These are phyloP conservation scores for Microdochium bolleyi DNA, from an alignment of 2,329 filamentous ascomycete species.

Conservation along the genomic window DNA sequence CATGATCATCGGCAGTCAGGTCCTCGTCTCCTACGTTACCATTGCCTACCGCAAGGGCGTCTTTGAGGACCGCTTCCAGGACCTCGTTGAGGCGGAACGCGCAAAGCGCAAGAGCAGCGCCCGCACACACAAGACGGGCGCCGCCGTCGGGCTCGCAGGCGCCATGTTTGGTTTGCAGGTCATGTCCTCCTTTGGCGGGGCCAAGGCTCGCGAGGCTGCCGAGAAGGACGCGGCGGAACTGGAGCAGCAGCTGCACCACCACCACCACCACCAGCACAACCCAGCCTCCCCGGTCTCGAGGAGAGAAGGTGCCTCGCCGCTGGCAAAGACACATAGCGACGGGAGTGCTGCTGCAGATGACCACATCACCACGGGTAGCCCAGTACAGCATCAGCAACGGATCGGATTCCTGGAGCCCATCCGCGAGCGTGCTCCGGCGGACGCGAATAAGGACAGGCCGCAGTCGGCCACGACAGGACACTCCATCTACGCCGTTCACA, in stretches of 20 bases:
- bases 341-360: neutral
- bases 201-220: slow-evolving; percentile 5
- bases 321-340: neutral
- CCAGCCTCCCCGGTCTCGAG: neutral
- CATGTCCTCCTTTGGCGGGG: slow-evolving; percentile 16
- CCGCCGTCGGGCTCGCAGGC: slow-evolving; percentile 14
- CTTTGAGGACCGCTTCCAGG: slow-evolving; percentile 53
- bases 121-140: slow-evolving; percentile 9
- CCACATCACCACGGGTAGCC: slow-evolving; percentile 1
- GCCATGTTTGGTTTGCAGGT: slow-evolving; percentile 18
- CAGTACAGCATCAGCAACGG: slow-evolving; percentile 7
- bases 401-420: slow-evolving; percentile 15
- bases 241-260: neutral
- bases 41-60: slow-evolving; percentile 51
- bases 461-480: slow-evolving; percentile 9
- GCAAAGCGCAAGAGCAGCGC: slow-evolving; percentile 17
- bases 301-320: neutral
- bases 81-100: slow-evolving; percentile 35
- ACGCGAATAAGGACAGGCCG: neutral
- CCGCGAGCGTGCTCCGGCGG: slow-evolving; percentile 9
- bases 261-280: neutral
- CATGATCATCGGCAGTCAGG: slow-evolving; percentile 57
- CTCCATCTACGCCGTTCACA: slow-evolving; percentile 13
- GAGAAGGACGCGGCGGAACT: slow-evolving; percentile 6
- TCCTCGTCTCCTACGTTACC: slow-evolving; percentile 60